Evolutionary conservation across 768 basidiomycete species (phyloP), one percentile per base, ranked within the genome.

Genomic region (Mycena polygramma): DNA sequence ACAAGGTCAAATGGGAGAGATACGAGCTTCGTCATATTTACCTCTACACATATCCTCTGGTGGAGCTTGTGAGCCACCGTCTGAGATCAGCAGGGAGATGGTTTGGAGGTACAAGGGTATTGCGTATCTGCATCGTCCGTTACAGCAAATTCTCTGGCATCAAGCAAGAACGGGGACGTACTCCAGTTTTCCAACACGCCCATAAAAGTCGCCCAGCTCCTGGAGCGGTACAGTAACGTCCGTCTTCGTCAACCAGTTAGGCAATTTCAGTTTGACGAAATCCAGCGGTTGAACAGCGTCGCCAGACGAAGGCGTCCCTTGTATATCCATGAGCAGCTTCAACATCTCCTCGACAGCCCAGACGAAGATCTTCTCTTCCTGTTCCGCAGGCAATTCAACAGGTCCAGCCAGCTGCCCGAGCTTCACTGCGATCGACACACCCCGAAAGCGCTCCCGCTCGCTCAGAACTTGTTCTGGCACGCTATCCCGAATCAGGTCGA

Each of bases 221-320:
- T 85, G 84, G 13, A 88, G 73, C 11, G 87, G 87, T 20, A 84
- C 85, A 43, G 81, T 82, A 19, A 88, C 79, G 55, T 88, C 86
- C 36, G 80, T 78, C 66, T 80, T 81, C 17, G 78, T 78, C 69
- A 87, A 79, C 86, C 87, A 88, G 51, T 71, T 66, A 10, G 87
- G 87, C 49, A 87, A 69, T 45, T 81, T 81, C 19, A 88, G 76
- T 49, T 86, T 85, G 0, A 80, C 75, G n/a, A 82, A 81, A 14
- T 80, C 76, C 2, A 84, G 71, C 2, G 75, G 36, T 22, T 58
- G n/a, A n/a, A n/a, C n/a, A n/a, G n/a, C n/a, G n/a, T n/a, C n/a
- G n/a, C n/a, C 51, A 24, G 61, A 20, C 2, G 39, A 39, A 13
- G 49, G 20, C 35, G 26, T 53, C 41, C n/a, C 30, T 48, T 48